Evolutionary conservation across 768 basidiomycete species (phyloP), one percentile per base, ranked within the genome.

Genomic region (Suillus placidus): DNA sequence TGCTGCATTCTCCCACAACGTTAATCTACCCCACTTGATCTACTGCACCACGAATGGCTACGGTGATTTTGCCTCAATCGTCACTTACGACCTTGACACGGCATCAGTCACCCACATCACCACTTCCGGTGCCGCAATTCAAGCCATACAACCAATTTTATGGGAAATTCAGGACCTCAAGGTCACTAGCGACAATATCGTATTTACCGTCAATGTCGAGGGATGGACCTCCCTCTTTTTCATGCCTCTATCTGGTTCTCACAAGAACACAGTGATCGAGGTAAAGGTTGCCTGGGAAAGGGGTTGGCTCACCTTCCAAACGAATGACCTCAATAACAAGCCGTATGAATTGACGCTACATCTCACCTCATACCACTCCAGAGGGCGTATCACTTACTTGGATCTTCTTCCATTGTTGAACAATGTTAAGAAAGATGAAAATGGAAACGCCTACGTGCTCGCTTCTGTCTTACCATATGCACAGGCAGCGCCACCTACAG

Each of bases 171-270:
- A 20, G 4, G 38, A 63, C 26, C 73, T 80, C 23, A 51, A 64
- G 4, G 73, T 78, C 64, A 73, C 77, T 0, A 56, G 71, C 1
- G 66, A 70, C 13, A 75, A 69, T 57, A 66, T 79, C 9, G 71
- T 79, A 66, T 79, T 82, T 42, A 66, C 61, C 0, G 79, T 79
- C 9, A 82, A 82, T 58, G 74, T 79, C 38, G 80, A 81, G 26
- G 81, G 81, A 4, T 82, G 78, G 74, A 71, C 63, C 55, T 70
- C 66, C 35, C 58, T 78, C 51, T 73, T 74, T 68, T 67, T 72
- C 6, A 70, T 72, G 72, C 77, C 76, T 9, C 69, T 80, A 51
- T 70, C 35, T 5, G 80, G 77, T 40, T 65, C 68, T 6, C 66
- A 73, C 35, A 71, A 70, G 61, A 69, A 74, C 35, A 67, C 66